Base-by-base conservation (phyloP, 495 filamentous ascomycete species). In the Sporormia fimetaria region DNA sequence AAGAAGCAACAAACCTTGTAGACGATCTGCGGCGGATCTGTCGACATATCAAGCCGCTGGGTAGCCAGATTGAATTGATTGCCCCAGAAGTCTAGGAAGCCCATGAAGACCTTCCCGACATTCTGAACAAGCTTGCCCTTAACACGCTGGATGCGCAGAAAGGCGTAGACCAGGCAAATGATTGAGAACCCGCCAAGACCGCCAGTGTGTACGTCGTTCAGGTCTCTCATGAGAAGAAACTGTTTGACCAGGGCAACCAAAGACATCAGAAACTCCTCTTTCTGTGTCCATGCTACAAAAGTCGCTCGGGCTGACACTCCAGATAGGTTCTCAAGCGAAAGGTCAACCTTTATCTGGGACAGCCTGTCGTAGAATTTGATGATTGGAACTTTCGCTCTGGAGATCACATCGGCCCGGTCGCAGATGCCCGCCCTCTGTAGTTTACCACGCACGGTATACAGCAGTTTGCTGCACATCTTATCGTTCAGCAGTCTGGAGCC, bases 171-270 rank as follows among this genome's bases (percentile, higher is more conserved):
- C 28, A 98, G 69, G 63, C 92, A 98, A 27, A 81, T 94, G 37
- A 93, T 80, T 1, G 86, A 81, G 54, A 96, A 95, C 1, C 88
- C 87, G 23, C 90, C 92, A n/a, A 98, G 69, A 0, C 92, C 92
- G 40, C 92, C 92, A 29, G 73, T 78, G 14, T 78, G 76, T 2
- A 92, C 85, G 57, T 98, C 90, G 47, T 95, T 94, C 24, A 95
- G 67, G 1, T 77, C 82, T 28, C 87, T 74, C 74, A 98, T 87
- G 12, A 80, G 64, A 14, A 98, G 64, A 40, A 92, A 87, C 38
- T 96, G 92, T 61, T 98, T 98, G 61, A 98, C 74, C 17, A 98
- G 47, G 0, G 82, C 74, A 9, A 90, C 80, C 15, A 98, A 61
- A 25, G 80, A 67, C 2, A 83, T 82, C 82, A 96, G 86, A 1